These are phyloP conservation scores for Hypoxylon fragiforme DNA, from an alignment of 495 filamentous ascomycete genomes.

Conservation along the genomic window DNA sequence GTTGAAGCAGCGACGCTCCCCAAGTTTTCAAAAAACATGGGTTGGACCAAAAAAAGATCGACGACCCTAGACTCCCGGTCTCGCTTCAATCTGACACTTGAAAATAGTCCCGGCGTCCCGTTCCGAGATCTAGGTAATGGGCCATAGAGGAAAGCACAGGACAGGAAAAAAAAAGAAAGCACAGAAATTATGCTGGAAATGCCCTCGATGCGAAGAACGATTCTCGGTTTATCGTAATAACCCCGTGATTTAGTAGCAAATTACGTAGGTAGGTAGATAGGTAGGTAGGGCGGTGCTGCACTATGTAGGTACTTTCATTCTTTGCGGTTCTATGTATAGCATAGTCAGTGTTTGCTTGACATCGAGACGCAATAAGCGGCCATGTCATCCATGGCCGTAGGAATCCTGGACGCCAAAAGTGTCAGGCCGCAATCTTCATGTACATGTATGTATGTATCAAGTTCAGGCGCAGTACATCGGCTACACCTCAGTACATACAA, in stretches of 20 bases:
- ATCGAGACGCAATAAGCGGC: constrained; percentile 24
- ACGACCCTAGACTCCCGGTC: constrained; percentile 39
- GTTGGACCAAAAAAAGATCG: constrained; percentile 29
- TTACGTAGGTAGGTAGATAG: constrained; percentile 2
- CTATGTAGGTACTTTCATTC: no score
- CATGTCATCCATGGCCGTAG: constrained; percentile 24
- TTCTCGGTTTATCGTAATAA: constrained; percentile 21
- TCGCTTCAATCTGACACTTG: constrained; percentile 36
- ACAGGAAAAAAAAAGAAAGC: no score
- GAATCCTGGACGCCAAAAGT: constrained; percentile 25
- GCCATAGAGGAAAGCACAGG: constrained; percentile 20
- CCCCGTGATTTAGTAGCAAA: constrained; percentile 29
- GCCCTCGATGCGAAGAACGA: constrained; percentile 11
- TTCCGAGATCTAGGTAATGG: constrained; percentile 36
- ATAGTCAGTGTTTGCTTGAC: constrained; percentile 25
- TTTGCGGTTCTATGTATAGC: constrained; percentile 18
- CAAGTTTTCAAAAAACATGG: no score
- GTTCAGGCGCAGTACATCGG: constrained; percentile 17
- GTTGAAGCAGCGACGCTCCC: constrained; percentile 27
- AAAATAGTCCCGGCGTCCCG: constrained; percentile 34
- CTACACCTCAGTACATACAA: constrained; percentile 15
- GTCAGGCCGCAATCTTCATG: constrained; percentile 30
- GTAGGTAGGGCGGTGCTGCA: constrained; percentile 12
- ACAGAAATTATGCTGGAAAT: constrained; percentile 14
- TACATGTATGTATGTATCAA: constrained; percentile 22